Evolutionary conservation across 2,329 filamentous ascomycete genomes (phyloP), one percentile per base, ranked within the genome.

Genomic region (Ceratocystis lukuohia): DNA sequence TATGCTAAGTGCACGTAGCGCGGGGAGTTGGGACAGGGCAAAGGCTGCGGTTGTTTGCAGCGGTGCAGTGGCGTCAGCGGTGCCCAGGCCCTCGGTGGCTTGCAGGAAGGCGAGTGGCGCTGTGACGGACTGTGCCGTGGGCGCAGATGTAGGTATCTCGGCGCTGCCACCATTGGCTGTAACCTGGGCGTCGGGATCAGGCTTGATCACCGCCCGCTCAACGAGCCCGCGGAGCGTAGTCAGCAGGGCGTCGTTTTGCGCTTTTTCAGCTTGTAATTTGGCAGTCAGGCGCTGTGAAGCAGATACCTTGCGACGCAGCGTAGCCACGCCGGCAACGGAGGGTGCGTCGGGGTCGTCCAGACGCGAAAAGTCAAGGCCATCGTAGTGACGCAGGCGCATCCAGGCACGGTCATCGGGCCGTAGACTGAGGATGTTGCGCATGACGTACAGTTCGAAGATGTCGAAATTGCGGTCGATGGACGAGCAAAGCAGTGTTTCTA

Each of bases 401-500:
- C 88, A 96, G 67, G 84, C 82, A 71, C 88, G 79, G 69, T 93
- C 88, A 33, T 86, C 84, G 62, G 84, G 84, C 45, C 75, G 74
- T 48, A 93, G 84, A 50, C 83, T 87, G 69, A 94, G 77, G 71
- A 92, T 88, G 73, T 96, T 96, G 70, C 91, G 82, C 79, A 99
- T 80, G 64, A 91, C 87, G 77, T 93, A 96, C 66, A 99, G 88
- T 78, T 94, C 89, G 72, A 93, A 88, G 69, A 88, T 86, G 78
- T 94, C 89, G 73, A 93, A 93, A 70, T 89, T 89, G 75, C 87
- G 88, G 76, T 94, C 89, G 70, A 93, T 89, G 71, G 86, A 88
- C 57, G 88, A 84, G 75, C 89, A 90, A 33, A 93, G 81, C 7
- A 94, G 80, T 17, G 89, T 94, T 75, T 94, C 89, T 53, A 94